These are phyloP conservation scores for Ophiostoma quercus DNA, from an alignment of 2,329 filamentous ascomycete species.

Conservation along the genomic window DNA sequence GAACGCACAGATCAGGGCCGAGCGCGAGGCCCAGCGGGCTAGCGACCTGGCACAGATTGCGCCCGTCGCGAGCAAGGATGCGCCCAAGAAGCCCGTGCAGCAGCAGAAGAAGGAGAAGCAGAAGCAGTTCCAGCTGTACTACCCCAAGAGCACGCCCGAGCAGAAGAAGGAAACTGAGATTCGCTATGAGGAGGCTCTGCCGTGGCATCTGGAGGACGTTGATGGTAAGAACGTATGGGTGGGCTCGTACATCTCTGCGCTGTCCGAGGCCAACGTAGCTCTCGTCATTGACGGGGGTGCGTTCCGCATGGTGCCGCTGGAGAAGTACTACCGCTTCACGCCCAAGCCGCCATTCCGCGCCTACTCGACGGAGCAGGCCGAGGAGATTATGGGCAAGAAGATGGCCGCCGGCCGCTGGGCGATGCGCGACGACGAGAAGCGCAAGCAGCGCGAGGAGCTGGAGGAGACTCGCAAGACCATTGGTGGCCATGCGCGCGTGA, in stretches of 20 bases:
- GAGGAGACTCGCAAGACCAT: slow-evolving; percentile 52
- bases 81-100: slow-evolving; percentile 36
- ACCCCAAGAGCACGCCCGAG: slow-evolving; percentile 73
- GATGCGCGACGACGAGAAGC: slow-evolving; percentile 60
- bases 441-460: slow-evolving; percentile 54
- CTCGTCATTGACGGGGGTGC: slow-evolving; percentile 63
- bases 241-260: slow-evolving; percentile 80
- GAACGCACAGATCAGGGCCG: slow-evolving; percentile 65
- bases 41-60: slow-evolving; percentile 90
- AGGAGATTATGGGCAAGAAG: slow-evolving; percentile 76
- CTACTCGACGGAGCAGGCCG: slow-evolving; percentile 76
- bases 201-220: slow-evolving; percentile 95
- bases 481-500: slow-evolving; percentile 55
- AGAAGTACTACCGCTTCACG: slow-evolving; percentile 91
- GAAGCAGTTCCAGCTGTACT: slow-evolving; percentile 72
- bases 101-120: slow-evolving; percentile 54
- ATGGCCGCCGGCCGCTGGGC: slow-evolving; percentile 74
- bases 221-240: slow-evolving; percentile 94
- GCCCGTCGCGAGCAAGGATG: slow-evolving; percentile 65
- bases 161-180: slow-evolving; percentile 66
- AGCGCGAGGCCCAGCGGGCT: slow-evolving; percentile 79
- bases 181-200: slow-evolving; percentile 90
- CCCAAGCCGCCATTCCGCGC: slow-evolving; percentile 73
- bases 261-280: slow-evolving; percentile 81
- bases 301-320: slow-evolving; percentile 82